Evolutionary conservation across 495 filamentous ascomycete genomes (phyloP).

Genomic region (Trichoderma virens): DNA sequence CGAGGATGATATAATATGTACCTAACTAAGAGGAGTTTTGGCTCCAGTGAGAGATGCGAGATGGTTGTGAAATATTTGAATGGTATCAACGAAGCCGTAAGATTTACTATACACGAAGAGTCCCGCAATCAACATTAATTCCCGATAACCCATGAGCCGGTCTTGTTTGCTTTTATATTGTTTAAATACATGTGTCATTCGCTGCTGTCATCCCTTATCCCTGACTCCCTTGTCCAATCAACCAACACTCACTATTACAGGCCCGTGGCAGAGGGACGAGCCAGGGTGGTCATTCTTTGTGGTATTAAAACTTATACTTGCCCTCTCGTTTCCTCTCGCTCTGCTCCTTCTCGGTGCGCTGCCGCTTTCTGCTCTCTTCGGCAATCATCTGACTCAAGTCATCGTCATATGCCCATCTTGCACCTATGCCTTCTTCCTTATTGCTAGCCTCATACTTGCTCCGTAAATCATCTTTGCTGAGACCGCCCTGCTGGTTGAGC

Average conservation of each 20-base stretch:
- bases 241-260: neutral
- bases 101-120: neutral
- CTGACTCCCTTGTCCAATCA: too few species aligned
- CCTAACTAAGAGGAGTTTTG: too few species aligned
- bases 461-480: constrained; percentile 53
- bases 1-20: too few species aligned
- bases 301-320: constrained; percentile 24
- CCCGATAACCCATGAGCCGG: neutral
- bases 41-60: neutral
- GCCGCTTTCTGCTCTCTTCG: constrained; percentile 79
- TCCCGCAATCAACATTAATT: neutral
- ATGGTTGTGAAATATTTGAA: neutral
- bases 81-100: neutral
- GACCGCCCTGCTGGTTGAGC: constrained; percentile 59
- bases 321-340: constrained; percentile 34
- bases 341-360: constrained; percentile 78
- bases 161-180: neutral
- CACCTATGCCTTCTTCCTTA: constrained; percentile 56
- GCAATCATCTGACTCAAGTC: constrained; percentile 97
- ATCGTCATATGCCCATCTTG: constrained; percentile 80
- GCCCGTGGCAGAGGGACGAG: neutral
- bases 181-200: neutral
- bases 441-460: constrained; percentile 67
- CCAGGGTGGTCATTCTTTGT: neutral
- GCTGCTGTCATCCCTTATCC: too few species aligned